Percentiles rank a stretch among this genome's conserved stretches.
Evolutionary conservation across 148 eudicot species (phyloP).

Genomic region (Beta vulgaris): DNA sequence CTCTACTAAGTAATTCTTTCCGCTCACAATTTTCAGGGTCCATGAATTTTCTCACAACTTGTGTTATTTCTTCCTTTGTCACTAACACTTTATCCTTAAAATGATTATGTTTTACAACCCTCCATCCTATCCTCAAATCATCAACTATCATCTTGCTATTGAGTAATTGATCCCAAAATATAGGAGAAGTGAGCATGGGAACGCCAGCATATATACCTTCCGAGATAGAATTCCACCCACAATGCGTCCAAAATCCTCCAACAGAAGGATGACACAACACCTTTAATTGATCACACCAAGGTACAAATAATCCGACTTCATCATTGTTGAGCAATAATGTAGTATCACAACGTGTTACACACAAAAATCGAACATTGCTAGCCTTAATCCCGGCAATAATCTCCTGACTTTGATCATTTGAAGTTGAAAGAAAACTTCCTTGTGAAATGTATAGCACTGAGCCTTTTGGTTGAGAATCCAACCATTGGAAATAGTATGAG

Average conservation of each 20-base stretch:
- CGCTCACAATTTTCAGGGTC: constrained; percentile 33
- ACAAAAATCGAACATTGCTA: constrained; percentile 51
- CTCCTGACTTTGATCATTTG: constrained; percentile 54
- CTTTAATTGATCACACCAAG: constrained; percentile 55
- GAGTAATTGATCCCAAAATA: constrained; percentile 43
- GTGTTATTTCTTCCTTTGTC: constrained; percentile 32
- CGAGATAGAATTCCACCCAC: constrained; percentile 59
- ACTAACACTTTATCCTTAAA: constrained; percentile 18
- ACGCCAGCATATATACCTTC: constrained; percentile 47
- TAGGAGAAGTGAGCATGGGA: constrained; percentile 49
- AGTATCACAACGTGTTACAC: constrained; percentile 48
- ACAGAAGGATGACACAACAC: constrained; percentile 45
- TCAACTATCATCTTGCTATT: constrained; percentile 46
- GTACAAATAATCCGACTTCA: constrained; percentile 44
- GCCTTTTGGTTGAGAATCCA: constrained; percentile 31
- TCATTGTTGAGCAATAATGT: not conserved
- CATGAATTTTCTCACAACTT: constrained; percentile 35
- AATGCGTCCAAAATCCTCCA: constrained; percentile 60
- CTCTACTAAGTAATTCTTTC: constrained; percentile 30
- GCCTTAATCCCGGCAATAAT: constrained; percentile 43
- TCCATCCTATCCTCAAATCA: constrained; percentile 49
- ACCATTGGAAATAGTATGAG: constrained; percentile 32
- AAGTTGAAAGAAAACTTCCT: constrained; percentile 62
- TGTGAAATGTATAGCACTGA: constrained; percentile 59
- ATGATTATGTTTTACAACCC: no score